Evolutionary conservation across 768 basidiomycete species (phyloP).

Genomic region (Lepiota venenata): DNA sequence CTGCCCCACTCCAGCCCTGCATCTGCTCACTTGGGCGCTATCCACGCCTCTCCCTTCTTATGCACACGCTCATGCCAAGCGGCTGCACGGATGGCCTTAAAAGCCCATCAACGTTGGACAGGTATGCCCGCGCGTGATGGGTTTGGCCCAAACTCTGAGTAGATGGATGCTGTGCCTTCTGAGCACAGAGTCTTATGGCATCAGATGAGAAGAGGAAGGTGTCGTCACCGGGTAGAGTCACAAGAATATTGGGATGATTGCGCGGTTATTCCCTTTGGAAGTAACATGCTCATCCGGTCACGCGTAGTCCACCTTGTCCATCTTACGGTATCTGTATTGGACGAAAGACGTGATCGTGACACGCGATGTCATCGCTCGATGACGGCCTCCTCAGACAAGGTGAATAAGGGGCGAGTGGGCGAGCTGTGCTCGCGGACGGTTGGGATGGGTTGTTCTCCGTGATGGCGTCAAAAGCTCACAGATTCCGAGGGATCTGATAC

Average conservation of each 20-base stretch:
- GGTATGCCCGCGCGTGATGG: neutral
- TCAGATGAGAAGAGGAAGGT: neutral
- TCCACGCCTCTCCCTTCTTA: slow-evolving; percentile 1
- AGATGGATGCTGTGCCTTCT: neutral
- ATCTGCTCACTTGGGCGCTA: neutral
- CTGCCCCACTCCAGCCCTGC: neutral
- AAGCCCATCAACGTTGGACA: neutral
- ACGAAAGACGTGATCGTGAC: neutral
- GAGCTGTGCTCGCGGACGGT: neutral
- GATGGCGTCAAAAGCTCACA: neutral
- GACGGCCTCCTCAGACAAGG: neutral
- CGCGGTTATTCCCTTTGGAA: neutral
- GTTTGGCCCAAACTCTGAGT: neutral
- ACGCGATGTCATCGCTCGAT: slow-evolving; percentile 1
- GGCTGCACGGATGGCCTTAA: neutral
- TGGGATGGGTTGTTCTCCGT: neutral
- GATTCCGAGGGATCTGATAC: slow-evolving; percentile 2
- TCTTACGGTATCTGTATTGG: neutral
- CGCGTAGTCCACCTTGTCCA: neutral
- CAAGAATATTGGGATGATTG: neutral
- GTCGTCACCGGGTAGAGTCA: slow-evolving; percentile 4
- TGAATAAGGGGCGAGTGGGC: neutral
- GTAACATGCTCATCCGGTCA: neutral
- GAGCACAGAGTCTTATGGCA: neutral
- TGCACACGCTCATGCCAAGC: neutral